phyloP scores from a whole-genome alignment of 2,329 filamentous ascomycete genomes.

The Sporothrix protearum region DNA sequence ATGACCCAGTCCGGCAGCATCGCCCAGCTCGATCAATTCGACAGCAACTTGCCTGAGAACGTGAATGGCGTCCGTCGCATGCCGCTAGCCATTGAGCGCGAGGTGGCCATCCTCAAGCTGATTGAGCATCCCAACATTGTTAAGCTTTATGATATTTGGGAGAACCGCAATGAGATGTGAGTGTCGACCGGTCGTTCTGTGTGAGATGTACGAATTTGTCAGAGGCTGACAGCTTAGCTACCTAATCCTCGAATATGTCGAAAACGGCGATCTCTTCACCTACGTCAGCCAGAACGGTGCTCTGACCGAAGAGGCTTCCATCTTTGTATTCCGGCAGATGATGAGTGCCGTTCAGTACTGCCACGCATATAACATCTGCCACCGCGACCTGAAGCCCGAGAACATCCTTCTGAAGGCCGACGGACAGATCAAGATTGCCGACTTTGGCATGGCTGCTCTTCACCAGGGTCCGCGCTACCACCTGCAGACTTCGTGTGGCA shows the following conservation, averaged over 20 bases:
- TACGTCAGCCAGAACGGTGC: slow-evolving; percentile 73
- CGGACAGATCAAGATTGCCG: slow-evolving; percentile 84
- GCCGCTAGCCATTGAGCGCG: slow-evolving; percentile 85
- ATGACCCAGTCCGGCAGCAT: slow-evolving; percentile 82
- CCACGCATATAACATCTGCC: slow-evolving; percentile 91
- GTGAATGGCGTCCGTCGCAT: slow-evolving; percentile 65
- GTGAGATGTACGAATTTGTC: neutral
- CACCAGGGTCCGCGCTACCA: slow-evolving; percentile 74
- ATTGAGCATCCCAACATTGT: slow-evolving; percentile 95
- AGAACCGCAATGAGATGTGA: slow-evolving; percentile 91
- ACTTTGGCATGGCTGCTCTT: slow-evolving; percentile 96
- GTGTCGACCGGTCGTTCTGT: slow-evolving; percentile 34
- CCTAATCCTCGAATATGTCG: slow-evolving; percentile 87
- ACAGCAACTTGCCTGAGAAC: slow-evolving; percentile 53
- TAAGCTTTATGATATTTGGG: slow-evolving; percentile 94
- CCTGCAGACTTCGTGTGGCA: slow-evolving; percentile 87
- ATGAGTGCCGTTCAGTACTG: slow-evolving; percentile 89
- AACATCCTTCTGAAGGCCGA: slow-evolving; percentile 82
- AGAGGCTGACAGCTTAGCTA: slow-evolving; percentile 56
- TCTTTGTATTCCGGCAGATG: slow-evolving; percentile 88
- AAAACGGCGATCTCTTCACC: slow-evolving; percentile 74
- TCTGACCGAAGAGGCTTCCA: slow-evolving; percentile 74
- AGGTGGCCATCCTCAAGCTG: slow-evolving; percentile 95
- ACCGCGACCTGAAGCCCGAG: slow-evolving; percentile 93
- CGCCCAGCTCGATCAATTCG: slow-evolving; percentile 73